Percentiles rank a stretch among this genome's conserved stretches.
phyloP scores from a whole-genome alignment of 2,329 filamentous ascomycete species.

The Aspergillus sp. region DNA sequence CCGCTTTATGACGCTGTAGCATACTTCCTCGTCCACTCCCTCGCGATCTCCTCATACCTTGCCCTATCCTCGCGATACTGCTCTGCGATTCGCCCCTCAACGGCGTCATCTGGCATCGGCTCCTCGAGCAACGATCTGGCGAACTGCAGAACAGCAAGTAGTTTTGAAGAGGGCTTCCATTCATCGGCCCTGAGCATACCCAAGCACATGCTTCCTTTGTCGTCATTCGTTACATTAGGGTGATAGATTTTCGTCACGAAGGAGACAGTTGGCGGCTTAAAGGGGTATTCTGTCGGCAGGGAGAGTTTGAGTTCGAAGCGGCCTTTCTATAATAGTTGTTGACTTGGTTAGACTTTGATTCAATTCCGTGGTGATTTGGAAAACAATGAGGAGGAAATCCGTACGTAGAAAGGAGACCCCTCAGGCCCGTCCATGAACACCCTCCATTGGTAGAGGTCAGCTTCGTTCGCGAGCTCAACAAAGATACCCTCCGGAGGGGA shows the following conservation, averaged over 20 bases:
- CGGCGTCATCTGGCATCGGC: conserved; percentile 85
- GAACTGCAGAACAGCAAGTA: conserved; percentile 73
- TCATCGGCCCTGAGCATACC: conserved; percentile 78
- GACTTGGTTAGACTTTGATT: neutral
- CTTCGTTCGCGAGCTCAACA: conserved; percentile 60
- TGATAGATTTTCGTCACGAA: conserved; percentile 94
- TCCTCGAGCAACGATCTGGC: conserved; percentile 72
- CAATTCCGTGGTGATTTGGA: neutral
- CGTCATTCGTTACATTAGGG: conserved; percentile 89
- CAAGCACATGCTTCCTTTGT: conserved; percentile 80
- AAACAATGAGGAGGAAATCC: conserved; percentile 22
- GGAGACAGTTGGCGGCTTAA: conserved; percentile 77
- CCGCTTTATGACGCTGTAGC: conserved; percentile 47
- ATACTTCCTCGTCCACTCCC: conserved; percentile 71
- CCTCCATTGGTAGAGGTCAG: conserved; percentile 68
- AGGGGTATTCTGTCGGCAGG: conserved; percentile 81
- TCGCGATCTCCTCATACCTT: conserved; percentile 73
- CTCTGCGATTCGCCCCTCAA: conserved; percentile 82
- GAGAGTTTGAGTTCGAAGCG: conserved; percentile 70
- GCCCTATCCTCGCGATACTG: conserved; percentile 70
- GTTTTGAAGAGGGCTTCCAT: conserved; percentile 86
- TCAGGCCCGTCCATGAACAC: conserved; percentile 66
- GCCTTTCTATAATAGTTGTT: conserved; percentile 56
- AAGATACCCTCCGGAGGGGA: conserved; percentile 58
- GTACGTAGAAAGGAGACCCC: conserved; percentile 64